Base-by-base conservation (phyloP, 1,139 yeast species). In the Debaryomyces coudertii region DNA sequence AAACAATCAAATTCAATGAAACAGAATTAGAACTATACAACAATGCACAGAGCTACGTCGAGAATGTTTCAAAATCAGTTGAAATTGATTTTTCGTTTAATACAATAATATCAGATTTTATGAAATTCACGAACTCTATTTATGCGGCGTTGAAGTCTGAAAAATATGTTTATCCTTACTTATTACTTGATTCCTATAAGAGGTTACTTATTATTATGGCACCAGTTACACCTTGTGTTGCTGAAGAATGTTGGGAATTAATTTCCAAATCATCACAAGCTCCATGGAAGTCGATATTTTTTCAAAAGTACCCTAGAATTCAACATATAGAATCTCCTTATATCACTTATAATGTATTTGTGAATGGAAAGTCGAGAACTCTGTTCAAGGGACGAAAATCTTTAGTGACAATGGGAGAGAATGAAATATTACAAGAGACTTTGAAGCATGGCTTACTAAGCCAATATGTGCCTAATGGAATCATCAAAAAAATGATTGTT, bases 61-160 rank as follows among this genome's bases (percentile, higher is more conserved):
- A 60, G 22, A 70, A 77, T 5, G 74, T 89, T 8, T 77, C 86
- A 7, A 71, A 69, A 2, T 80, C 96, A 0, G 78, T 89, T 45
- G 82, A 76, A 28, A 72, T 69, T 1, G 77, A 80, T 1, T 66
- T 87, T 36, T 76, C 93, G 0, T 71, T 92, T 61, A 93, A 93
- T 63, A 92, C 97, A 0, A 82, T 90, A 5, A 79, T 93, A 25
- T 88, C 97, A 0, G 96, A 90, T 60, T 86, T 83, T 59, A 93
- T 90, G 97, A 93, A 90, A 57, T 65, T 86, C 44, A 86, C 96
- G 1, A 85, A 85, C 53, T 55, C 73, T 1, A 60, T 90, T 7
- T 58, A 65, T 2, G 57, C 63, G 11, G 76, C 79, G 0, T 33
- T 69, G 5, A 76, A 77, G 47, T 34, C 55, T 0, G 48, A 55